phyloP scores from a whole-genome alignment of 805 yeast genomes.

The Candida chauliodis region DNA sequence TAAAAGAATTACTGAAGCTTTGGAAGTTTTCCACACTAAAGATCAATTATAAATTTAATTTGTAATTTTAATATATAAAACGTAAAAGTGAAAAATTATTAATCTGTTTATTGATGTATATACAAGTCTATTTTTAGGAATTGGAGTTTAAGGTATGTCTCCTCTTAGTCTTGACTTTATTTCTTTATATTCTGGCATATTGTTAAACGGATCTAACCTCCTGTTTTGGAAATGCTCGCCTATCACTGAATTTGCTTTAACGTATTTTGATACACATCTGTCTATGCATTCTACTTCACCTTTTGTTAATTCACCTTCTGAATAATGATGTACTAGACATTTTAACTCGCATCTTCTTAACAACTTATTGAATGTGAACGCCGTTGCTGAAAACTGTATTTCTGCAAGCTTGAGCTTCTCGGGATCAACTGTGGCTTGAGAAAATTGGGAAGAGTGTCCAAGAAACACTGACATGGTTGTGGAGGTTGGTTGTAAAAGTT shows the following conservation, averaged over 20 bases:
- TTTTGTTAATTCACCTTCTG: conserved; percentile 78
- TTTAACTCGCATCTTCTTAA: conserved; percentile 63
- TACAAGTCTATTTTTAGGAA: conserved; percentile 1
- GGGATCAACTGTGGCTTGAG: conserved; percentile 50
- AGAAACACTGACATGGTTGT: conserved; percentile 60
- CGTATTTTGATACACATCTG: conserved; percentile 81
- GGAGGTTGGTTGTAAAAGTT: not conserved
- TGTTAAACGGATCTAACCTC: conserved; percentile 43
- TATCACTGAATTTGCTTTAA: conserved; percentile 62
- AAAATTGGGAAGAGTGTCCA: conserved; percentile 41
- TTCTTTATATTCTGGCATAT: conserved; percentile 42
- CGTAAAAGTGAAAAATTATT: not conserved
- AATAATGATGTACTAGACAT: conserved; percentile 83
- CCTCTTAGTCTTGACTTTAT: conserved; percentile 10
- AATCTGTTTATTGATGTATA: not conserved
- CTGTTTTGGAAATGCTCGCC: conserved; percentile 48
- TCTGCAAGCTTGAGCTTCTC: conserved; percentile 61
- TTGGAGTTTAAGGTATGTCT: too few species aligned
- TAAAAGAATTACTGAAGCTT: conserved; percentile 77
- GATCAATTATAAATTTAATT: conserved; percentile 52
- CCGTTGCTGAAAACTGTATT: conserved; percentile 66
- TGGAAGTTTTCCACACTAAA: conserved; percentile 80
- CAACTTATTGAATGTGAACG: conserved; percentile 53
- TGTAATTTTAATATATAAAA: too few species aligned
- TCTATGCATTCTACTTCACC: conserved; percentile 84